Conservation (phyloP, 2,329 filamentous ascomycete genomes). For the Leptographium flavum region DNA sequence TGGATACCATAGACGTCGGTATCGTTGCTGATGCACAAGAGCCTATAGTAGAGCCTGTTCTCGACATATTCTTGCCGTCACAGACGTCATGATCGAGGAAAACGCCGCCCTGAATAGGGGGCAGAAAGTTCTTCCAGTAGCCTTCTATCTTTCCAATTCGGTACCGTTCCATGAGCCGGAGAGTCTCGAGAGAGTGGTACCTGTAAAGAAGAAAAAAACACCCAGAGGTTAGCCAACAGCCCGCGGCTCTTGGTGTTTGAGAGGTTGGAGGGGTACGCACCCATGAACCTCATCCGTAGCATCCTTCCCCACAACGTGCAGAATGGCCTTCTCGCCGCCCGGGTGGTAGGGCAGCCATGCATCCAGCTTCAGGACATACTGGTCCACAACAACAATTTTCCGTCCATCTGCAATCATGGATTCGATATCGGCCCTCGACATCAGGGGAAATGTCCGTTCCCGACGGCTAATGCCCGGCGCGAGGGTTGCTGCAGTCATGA, state of each 20-base stretch:
- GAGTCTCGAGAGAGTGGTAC: conserved; percentile 68
- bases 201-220: conserved; percentile 26
- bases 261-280: conserved; percentile 37
- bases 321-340: conserved; percentile 78
- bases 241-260: no score
- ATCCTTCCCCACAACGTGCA: conserved; percentile 87
- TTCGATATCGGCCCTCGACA: conserved; percentile 50
- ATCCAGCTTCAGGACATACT: conserved; percentile 74
- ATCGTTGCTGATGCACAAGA: conserved; percentile 20
- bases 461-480: neutral
- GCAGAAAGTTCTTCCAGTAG: conserved; percentile 73
- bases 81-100: conserved; percentile 38
- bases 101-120: conserved; percentile 79
- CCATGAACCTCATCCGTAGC: conserved; percentile 88
- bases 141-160: conserved; percentile 73
- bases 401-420: conserved; percentile 69
- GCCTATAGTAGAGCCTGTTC: conserved; percentile 12
- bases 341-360: conserved; percentile 83
- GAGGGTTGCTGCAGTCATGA: neutral
- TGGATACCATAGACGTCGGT: conserved; percentile 16
- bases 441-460: conserved; percentile 18
- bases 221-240: neutral
- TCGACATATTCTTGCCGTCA: conserved; percentile 25
- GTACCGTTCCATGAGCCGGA: conserved; percentile 63
- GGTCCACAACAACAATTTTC: conserved; percentile 67